Evolutionary conservation across 345 rosid genomes (phyloP), one percentile per base, ranked within the genome.

Genomic region (Gossypium stocksii): DNA sequence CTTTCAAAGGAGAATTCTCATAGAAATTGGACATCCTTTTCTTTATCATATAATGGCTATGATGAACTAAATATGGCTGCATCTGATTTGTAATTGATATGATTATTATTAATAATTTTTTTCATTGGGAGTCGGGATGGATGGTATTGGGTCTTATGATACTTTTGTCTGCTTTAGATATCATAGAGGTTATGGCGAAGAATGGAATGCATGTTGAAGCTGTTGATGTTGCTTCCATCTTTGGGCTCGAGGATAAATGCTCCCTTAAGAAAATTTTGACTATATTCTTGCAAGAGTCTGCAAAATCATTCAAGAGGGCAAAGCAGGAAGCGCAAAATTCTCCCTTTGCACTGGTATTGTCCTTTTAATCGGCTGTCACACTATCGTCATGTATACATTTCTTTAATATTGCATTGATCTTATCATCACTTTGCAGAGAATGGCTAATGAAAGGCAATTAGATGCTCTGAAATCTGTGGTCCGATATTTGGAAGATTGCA

Each of bases 181-280:
- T 91, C 56, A 76, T 89, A 71, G 87, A 82, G 73, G 76, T 72
- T 79, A 80, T 83, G 87, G 81, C 81, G 79, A 88, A 80, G 84
- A 84, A 75, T 62, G 86, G 88, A 66, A 77, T 79, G 85, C 83
- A 81, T 76, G 72, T 87, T 20, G 87, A 91, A 74, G 93, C 97
- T 71, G 83, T 89, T 70, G 91, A 91, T 77, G 72, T 89, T 75
- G 86, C 86, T 62, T 78, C 69, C 60, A 77, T 80, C 73, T 88
- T 93, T 45, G 86, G 86, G 34, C 74, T 91, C 57, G 93, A 86
- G 75, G 90, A 86, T 45, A 86, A 73, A 80, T 86, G 84, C 79
- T 79, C 94, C 54, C 86, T 90, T 72, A 77, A 81, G 67, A 74
- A 78, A 63, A 64, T 93, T 73, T 78, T 93, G 80, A 82, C 66